Evolutionary conservation across 805 yeast species (phyloP).

Genomic region (Wickerhamiella bombiphila): DNA sequence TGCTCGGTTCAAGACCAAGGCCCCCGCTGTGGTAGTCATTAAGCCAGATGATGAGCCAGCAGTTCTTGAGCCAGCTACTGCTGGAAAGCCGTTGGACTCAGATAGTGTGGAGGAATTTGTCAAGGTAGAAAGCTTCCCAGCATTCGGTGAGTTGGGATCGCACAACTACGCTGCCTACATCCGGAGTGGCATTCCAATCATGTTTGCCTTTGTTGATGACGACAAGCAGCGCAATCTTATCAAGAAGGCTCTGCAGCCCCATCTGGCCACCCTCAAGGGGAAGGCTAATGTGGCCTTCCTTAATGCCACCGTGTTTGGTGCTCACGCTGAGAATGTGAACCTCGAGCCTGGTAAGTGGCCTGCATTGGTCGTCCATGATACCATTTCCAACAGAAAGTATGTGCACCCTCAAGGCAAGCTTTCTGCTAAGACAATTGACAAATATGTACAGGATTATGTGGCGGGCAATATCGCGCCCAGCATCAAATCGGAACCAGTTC

Average conservation of each 20-base stretch:
- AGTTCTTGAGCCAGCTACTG: slow-evolving; percentile 10
- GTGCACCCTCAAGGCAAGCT: slow-evolving; percentile 54
- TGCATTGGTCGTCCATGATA: slow-evolving; percentile 75
- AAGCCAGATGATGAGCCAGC: slow-evolving; percentile 22
- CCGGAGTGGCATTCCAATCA: slow-evolving; percentile 60
- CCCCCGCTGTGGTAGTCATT: slow-evolving; percentile 37
- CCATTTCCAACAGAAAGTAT: slow-evolving; percentile 53
- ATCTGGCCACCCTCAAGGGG: slow-evolving; percentile 68
- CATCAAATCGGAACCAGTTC: slow-evolving; percentile 61
- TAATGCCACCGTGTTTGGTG: slow-evolving; percentile 65
- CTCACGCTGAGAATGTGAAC: slow-evolving; percentile 75
- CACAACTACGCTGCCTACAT: slow-evolving; percentile 63
- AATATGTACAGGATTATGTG: slow-evolving; percentile 48
- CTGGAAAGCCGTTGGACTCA: slow-evolving; percentile 19
- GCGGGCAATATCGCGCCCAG: slow-evolving; percentile 56
- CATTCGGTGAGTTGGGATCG: slow-evolving; percentile 77
- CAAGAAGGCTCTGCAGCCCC: slow-evolving; percentile 36
- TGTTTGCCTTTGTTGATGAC: slow-evolving; percentile 69
- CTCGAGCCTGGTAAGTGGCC: slow-evolving; percentile 63
- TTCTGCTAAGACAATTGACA: slow-evolving; percentile 37
- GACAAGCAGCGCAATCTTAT: slow-evolving; percentile 50
- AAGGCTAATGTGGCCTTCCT: slow-evolving; percentile 76
- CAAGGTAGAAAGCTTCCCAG: slow-evolving; percentile 53
- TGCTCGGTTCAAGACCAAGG: slow-evolving; percentile 24
- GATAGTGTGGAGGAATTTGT: slow-evolving; percentile 24